phyloP scores from a whole-genome alignment of 2,329 filamentous ascomycete species.

The Coccinonectria pachysandricola region DNA sequence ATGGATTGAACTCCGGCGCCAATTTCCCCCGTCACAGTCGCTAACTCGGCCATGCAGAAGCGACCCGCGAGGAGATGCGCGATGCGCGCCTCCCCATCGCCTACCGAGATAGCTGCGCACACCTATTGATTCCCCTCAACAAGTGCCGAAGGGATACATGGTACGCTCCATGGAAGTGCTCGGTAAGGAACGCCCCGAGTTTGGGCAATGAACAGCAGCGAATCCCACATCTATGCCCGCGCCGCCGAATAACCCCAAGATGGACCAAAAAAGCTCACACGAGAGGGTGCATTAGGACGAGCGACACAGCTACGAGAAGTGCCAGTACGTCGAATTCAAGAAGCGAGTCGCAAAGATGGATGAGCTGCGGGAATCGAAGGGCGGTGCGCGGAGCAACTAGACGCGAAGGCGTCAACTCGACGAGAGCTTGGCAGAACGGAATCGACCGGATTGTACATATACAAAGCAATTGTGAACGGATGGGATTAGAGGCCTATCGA shows the following conservation, averaged over 20 bases:
- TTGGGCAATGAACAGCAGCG: too few species aligned
- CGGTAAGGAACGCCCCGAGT: constrained; percentile 54
- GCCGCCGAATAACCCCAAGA: too few species aligned
- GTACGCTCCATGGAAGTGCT: constrained; percentile 96
- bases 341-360: constrained; percentile 98
- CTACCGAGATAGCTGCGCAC: constrained; percentile 92
- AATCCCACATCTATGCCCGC: too few species aligned
- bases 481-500: constrained; percentile 19
- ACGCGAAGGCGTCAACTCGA: constrained; percentile 3
- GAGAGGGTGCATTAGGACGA: constrained; percentile 55
- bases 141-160: constrained; percentile 84
- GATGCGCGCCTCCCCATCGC: constrained; percentile 77
- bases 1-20: constrained; percentile 2
- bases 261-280: constrained; percentile 16
- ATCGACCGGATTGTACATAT: constrained; percentile 21
- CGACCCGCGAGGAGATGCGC: constrained; percentile 86
- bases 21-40: constrained; percentile 9
- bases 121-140: constrained; percentile 91
- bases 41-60: constrained; percentile 40
- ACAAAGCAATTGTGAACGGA: constrained; percentile 16
- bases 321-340: constrained; percentile 98
- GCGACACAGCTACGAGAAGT: constrained; percentile 97
- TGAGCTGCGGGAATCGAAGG: constrained; percentile 80
- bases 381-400: constrained; percentile 76
- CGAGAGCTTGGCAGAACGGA: constrained; percentile 8